Evolutionary conservation across 1,139 yeast species (phyloP).

Genomic region (Scheffersomyces quercinus): DNA sequence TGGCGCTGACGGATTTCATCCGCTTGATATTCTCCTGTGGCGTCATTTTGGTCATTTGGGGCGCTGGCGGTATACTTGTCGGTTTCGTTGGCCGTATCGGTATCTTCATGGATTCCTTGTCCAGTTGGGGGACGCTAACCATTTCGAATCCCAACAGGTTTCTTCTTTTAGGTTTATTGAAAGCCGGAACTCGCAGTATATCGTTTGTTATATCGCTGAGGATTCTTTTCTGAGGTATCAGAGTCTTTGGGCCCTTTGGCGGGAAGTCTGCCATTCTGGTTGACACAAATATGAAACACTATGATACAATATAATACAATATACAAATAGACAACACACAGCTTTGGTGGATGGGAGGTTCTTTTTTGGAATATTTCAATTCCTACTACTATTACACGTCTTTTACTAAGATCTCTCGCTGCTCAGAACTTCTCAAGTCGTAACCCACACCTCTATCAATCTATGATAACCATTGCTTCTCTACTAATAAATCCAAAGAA

Average conservation of each 20-base stretch:
- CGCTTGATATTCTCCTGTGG: conserved; percentile 2
- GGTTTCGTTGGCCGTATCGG: not conserved
- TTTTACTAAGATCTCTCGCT: no score
- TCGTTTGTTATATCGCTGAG: conserved; percentile 8
- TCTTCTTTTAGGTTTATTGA: conserved; percentile 6
- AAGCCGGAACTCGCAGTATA: not conserved
- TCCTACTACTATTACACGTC: no score
- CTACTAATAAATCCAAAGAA: no score
- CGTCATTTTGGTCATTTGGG: conserved; percentile 1
- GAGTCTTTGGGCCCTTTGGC: not conserved
- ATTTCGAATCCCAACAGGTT: conserved; percentile 6
- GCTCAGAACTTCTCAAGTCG: no score
- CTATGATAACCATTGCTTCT: no score
- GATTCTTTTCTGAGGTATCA: conserved; percentile 4
- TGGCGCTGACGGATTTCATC: not conserved
- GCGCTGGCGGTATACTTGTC: conserved; percentile 2
- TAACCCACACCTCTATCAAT: no score
- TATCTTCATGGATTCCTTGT: not conserved
- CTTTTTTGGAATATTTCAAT: no score
- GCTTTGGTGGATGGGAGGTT: no score
- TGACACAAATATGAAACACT: no score
- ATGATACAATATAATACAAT: no score
- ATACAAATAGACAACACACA: no score
- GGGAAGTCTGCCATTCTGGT: no score
- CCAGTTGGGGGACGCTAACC: conserved; percentile 1